Conservation (phyloP, 2,329 filamentous ascomycete genomes). For the Malbranchea zuffiana region DNA sequence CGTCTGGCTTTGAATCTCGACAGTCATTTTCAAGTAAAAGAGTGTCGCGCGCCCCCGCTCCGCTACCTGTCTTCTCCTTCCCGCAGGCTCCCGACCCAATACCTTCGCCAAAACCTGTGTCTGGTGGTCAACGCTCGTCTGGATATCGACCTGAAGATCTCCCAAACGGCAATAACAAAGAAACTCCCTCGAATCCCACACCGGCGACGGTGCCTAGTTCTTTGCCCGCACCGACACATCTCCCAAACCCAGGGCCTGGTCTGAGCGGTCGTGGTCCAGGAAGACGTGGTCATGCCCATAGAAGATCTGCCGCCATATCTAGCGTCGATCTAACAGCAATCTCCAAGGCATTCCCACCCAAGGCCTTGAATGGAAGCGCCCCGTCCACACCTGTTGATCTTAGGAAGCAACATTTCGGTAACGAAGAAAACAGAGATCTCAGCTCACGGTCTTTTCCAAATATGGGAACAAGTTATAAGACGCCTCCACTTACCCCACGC, state of each 20-base stretch:
- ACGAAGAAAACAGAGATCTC: slow-evolving; percentile 24
- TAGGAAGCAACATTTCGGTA: slow-evolving; percentile 19
- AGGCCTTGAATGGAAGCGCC: slow-evolving; percentile 49
- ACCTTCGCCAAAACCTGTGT: neutral
- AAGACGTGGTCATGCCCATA: slow-evolving; percentile 64
- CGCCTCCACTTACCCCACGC: slow-evolving; percentile 27
- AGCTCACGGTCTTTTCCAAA: slow-evolving; percentile 27
- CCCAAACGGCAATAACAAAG: no score
- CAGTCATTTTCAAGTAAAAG: slow-evolving; percentile 6
- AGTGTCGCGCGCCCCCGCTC: slow-evolving; percentile 18
- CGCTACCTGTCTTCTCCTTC: slow-evolving; percentile 31
- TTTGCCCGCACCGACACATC: slow-evolving; percentile 17
- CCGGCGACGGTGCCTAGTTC: slow-evolving; percentile 35
- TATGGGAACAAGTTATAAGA: slow-evolving; percentile 19
- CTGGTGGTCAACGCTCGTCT: neutral
- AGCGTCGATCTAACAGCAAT: slow-evolving; percentile 62
- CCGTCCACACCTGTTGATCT: slow-evolving; percentile 39
- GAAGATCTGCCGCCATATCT: slow-evolving; percentile 67
- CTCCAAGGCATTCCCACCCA: slow-evolving; percentile 34
- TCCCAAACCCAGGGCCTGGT: slow-evolving; percentile 25
- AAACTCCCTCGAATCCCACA: slow-evolving; percentile 40
- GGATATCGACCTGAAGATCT: no score
- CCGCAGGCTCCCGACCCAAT: slow-evolving; percentile 24
- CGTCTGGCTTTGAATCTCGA: neutral
- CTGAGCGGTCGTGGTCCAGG: slow-evolving; percentile 39